These are phyloP conservation scores for Pulveroboletus sp. DNA, from an alignment of 768 basidiomycete genomes.

Conservation along the genomic window DNA sequence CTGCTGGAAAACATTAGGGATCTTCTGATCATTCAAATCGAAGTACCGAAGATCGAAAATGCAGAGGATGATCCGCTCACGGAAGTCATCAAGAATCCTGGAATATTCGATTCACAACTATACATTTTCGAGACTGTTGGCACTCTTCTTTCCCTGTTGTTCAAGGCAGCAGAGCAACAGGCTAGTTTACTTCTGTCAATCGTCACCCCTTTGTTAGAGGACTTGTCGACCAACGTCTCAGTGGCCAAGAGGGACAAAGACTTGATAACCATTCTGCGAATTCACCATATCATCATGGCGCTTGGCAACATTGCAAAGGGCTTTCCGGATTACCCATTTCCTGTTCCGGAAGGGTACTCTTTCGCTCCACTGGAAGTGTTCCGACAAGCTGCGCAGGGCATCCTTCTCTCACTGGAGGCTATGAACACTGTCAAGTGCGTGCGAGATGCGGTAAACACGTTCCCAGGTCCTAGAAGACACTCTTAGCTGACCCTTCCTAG, in stretches of 20 bases:
- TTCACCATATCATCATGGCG: slow-evolving; percentile 93
- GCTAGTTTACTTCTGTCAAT: slow-evolving; percentile 66
- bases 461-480: neutral
- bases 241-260: slow-evolving; percentile 58
- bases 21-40: slow-evolving; percentile 67
- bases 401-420: slow-evolving; percentile 80
- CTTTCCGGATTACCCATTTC: slow-evolving; percentile 85
- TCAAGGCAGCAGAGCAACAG: slow-evolving; percentile 62
- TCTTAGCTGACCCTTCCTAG: slow-evolving; percentile 38
- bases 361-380: slow-evolving; percentile 76
- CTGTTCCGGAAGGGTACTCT: slow-evolving; percentile 59
- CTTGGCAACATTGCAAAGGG: slow-evolving; percentile 94
- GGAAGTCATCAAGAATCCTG: slow-evolving; percentile 72
- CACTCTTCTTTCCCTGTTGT: slow-evolving; percentile 73
- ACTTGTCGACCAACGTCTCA: slow-evolving; percentile 55
- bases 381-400: slow-evolving; percentile 77
- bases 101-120: slow-evolving; percentile 81
- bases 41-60: slow-evolving; percentile 73
- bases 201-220: slow-evolving; percentile 76
- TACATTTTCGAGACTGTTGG: slow-evolving; percentile 94
- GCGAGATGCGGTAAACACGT: slow-evolving; percentile 76
- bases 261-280: slow-evolving; percentile 72
- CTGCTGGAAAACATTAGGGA: slow-evolving; percentile 76
- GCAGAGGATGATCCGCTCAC: slow-evolving; percentile 67
- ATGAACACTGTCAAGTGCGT: slow-evolving; percentile 86